A percentile compares a stretch with the other conserved stretches of the same genome.
Conservation (phyloP, 2,329 filamentous ascomycete genomes). For the Colletotrichum noveboracense region DNA sequence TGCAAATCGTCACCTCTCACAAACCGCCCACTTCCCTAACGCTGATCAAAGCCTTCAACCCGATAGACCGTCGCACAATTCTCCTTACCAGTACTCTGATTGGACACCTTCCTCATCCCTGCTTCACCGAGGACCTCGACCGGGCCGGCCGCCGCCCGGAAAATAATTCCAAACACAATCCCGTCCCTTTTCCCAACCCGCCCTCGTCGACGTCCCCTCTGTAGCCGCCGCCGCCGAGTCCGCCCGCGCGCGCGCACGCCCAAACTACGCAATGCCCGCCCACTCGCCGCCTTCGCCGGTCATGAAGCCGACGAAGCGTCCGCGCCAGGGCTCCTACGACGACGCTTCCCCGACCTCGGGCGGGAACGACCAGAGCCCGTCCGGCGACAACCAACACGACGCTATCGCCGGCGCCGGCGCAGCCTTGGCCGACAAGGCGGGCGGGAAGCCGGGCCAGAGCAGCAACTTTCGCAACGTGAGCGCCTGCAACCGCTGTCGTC, state of each 20-base stretch:
- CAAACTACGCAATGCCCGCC: conserved; percentile 43
- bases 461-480: conserved; percentile 85
- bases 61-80: background rate
- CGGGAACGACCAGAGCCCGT: conserved; percentile 41
- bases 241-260: background rate
- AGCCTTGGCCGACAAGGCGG: conserved; percentile 29
- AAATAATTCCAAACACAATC: background rate
- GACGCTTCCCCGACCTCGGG: conserved; percentile 36
- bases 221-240: background rate
- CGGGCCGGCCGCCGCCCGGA: background rate
- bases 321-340: conserved; percentile 57
- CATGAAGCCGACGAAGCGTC: conserved; percentile 61
- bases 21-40: background rate
- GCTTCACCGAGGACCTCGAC: background rate
- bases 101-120: background rate
- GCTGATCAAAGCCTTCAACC: background rate
- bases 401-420: conserved; percentile 27
- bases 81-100: background rate
- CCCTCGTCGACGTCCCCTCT: background rate
- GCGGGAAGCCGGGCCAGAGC: conserved; percentile 59
- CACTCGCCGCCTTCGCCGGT: conserved; percentile 55
- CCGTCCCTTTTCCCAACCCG: background rate
- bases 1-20: background rate
- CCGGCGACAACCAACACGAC: conserved; percentile 30
- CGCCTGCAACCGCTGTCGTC: conserved; percentile 89